These are phyloP conservation scores for Dillenia suffruticosa DNA, from an alignment of 164 flowering plant genomes.

Conservation along the genomic window DNA sequence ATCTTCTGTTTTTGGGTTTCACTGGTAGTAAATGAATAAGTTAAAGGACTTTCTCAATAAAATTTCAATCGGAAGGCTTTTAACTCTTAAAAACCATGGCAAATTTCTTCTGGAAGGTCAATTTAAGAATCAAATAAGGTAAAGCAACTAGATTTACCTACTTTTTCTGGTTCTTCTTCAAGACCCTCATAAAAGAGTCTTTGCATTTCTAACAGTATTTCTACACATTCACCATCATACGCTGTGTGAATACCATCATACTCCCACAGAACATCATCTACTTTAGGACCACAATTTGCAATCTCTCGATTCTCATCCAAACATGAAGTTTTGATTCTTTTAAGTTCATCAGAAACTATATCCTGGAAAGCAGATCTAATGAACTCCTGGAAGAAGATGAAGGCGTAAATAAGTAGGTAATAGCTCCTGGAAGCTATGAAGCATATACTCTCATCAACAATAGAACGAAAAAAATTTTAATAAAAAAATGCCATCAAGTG, in stretches of 20 bases:
- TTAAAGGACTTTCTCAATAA: too few relatives aligned
- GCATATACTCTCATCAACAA: too few relatives aligned
- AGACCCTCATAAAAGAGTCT: constrained; percentile 79
- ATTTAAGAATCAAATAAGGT: neutral
- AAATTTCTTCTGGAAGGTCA: too few relatives aligned
- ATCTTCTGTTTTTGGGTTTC: too few relatives aligned
- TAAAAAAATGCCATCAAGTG: too few relatives aligned
- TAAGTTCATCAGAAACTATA: constrained; percentile 76
- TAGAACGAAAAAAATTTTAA: too few relatives aligned
- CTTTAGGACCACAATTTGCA: constrained; percentile 13
- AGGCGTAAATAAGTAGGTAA: neutral
- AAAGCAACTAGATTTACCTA: constrained; percentile 29
- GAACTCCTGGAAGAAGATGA: constrained; percentile 35
- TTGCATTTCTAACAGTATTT: constrained; percentile 81
- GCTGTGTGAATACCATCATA: constrained; percentile 55
- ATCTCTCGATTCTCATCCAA: constrained; percentile 5
- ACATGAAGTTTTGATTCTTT: constrained; percentile 40
- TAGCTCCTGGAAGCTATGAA: too few relatives aligned
- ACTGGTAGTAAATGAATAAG: too few relatives aligned
- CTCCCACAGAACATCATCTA: constrained; percentile 66
- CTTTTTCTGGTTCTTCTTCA: constrained; percentile 19
- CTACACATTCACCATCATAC: constrained; percentile 60
- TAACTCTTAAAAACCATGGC: too few relatives aligned
- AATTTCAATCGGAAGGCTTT: too few relatives aligned
- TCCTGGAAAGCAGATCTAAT: constrained; percentile 52